A percentile compares a stretch with the other conserved stretches of the same genome.
These are phyloP conservation scores for Pseudoneurospora amorphoporcata DNA, from an alignment of 495 filamentous ascomycete genomes.

Conservation along the genomic window DNA sequence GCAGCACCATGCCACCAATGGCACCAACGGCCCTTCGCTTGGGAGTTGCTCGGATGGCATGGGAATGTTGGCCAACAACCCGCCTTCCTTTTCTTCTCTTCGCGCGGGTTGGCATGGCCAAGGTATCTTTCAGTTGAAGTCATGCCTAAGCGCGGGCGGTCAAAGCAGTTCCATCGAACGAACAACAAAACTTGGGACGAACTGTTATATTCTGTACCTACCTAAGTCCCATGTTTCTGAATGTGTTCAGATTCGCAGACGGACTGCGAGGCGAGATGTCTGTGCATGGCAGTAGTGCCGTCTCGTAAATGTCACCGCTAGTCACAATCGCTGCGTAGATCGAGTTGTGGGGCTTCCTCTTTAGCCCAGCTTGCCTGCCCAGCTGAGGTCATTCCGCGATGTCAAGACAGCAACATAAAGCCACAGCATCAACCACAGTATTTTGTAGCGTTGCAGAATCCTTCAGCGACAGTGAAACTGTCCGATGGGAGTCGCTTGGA, in stretches of 20 bases:
- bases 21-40: background rate
- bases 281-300: background rate
- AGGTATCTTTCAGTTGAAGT: background rate
- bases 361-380: background rate
- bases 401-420: background rate
- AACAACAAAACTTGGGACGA: background rate
- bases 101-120: background rate
- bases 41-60: background rate
- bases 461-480: background rate
- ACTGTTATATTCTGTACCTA: background rate
- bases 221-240: background rate
- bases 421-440: background rate
- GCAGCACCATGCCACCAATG: background rate
- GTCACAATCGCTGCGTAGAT: background rate
- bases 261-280: background rate
- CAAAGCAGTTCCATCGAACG: background rate
- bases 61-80: background rate
- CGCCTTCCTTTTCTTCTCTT: background rate
- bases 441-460: background rate
- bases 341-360: background rate
- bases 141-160: background rate
- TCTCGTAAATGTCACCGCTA: background rate
- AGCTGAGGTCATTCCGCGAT: background rate
- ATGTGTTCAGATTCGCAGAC: background rate
- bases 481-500: background rate